A percentile compares a stretch with the other conserved stretches of the same genome.
Evolutionary conservation across 2,329 filamentous ascomycete genomes (phyloP).

Genomic region (Diaporthe sp.): DNA sequence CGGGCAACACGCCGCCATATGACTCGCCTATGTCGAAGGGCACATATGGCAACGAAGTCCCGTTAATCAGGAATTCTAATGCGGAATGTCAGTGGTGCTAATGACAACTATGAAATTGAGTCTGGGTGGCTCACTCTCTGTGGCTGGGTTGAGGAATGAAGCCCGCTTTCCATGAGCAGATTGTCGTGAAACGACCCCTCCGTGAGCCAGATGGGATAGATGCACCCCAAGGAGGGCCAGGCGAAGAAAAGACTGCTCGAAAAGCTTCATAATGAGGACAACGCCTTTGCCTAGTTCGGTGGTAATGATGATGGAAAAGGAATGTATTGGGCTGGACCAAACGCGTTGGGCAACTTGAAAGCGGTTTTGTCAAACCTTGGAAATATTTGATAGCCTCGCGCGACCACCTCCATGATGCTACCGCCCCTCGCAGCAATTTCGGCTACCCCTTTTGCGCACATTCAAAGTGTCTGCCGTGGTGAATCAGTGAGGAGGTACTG

Average conservation of each 20-base stretch:
- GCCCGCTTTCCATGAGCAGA: background rate
- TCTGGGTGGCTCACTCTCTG: background rate
- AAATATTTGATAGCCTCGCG: background rate
- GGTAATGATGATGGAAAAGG: background rate
- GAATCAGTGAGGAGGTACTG: background rate
- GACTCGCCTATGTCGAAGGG: conserved; percentile 29
- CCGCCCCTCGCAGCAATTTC: conserved; percentile 5
- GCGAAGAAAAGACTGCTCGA: background rate
- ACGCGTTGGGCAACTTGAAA: no score
- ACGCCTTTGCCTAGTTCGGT: no score
- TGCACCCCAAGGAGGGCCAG: background rate
- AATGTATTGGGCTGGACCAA: background rate
- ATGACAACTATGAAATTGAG: background rate
- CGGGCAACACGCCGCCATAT: conserved; percentile 21
- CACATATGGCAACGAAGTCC: conserved; percentile 25
- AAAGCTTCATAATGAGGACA: background rate
- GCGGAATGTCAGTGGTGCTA: background rate
- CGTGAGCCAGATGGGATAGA: background rate
- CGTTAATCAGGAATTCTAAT: background rate
- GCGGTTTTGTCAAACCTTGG: background rate
- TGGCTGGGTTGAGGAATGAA: background rate
- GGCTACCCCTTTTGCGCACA: background rate
- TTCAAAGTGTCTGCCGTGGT: background rate
- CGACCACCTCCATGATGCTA: background rate
- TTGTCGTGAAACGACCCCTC: background rate